Evolutionary conservation across 2,329 filamentous ascomycete species (phyloP).

Genomic region (Cylindrodendrum hubeiense): DNA sequence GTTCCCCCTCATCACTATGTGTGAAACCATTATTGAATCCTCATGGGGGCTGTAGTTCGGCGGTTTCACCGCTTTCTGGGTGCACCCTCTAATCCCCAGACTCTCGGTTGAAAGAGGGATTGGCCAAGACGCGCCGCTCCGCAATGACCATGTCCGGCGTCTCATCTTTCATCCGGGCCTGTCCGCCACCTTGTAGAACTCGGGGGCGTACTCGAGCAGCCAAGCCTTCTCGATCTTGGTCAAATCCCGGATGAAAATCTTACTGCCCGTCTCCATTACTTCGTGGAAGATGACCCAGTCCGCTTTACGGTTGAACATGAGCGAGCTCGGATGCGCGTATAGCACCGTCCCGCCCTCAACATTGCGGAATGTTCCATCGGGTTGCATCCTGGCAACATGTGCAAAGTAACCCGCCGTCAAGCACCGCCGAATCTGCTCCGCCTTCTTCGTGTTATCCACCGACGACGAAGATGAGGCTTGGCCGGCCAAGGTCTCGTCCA

Average conservation of each 20-base stretch:
- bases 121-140: slow-evolving; percentile 10
- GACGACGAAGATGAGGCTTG: slow-evolving; percentile 38
- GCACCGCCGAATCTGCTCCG: slow-evolving; percentile 85
- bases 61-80: slow-evolving; percentile 36
- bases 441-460: slow-evolving; percentile 53
- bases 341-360: slow-evolving; percentile 84
- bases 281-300: slow-evolving; percentile 98
- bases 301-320: slow-evolving; percentile 97
- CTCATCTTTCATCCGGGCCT: slow-evolving; percentile 38
- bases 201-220: slow-evolving; percentile 88
- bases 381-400: slow-evolving; percentile 92
- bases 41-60: slow-evolving; percentile 18
- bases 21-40: slow-evolving; percentile 37
- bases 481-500: slow-evolving; percentile 71
- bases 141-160: slow-evolving; percentile 7
- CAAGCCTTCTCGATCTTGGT: slow-evolving; percentile 96
- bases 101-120: background rate
- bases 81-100: slow-evolving; percentile 21
- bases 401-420: slow-evolving; percentile 93
- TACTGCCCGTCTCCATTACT: slow-evolving; percentile 87
- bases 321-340: slow-evolving; percentile 89
- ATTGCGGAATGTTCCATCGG: slow-evolving; percentile 89
- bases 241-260: slow-evolving; percentile 91
- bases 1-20: slow-evolving; percentile 11
- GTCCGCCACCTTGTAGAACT: slow-evolving; percentile 77